Evolutionary conservation across 371 early-diverging fungal genomes (phyloP).

Genomic region (Zychaea mexicana): DNA sequence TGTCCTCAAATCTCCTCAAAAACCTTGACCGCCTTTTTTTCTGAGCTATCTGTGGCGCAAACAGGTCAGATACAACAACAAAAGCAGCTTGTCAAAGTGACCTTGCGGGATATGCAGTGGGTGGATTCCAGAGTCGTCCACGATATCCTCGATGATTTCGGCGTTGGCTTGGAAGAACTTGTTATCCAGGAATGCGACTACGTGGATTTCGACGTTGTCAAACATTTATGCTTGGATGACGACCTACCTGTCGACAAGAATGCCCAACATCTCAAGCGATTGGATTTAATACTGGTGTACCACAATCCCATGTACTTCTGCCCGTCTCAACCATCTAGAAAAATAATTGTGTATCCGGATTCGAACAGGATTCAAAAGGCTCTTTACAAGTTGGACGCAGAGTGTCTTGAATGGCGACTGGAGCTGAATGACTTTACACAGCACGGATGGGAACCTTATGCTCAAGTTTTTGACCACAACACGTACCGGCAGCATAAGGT

Average conservation of each 20-base stretch:
- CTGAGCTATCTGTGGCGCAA: neutral
- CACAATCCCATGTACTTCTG: neutral
- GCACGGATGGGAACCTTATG: neutral
- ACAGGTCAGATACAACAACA: too few species aligned
- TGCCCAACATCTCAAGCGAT: neutral
- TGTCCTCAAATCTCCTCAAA: neutral
- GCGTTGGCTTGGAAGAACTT: neutral
- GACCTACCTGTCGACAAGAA: too few species aligned
- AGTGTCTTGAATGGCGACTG: neutral
- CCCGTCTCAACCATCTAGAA: too few species aligned
- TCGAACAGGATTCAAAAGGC: neutral
- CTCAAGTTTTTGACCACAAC: neutral
- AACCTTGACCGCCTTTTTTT: neutral
- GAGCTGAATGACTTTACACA: neutral
- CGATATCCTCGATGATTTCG: neutral
- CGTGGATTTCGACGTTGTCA: neutral
- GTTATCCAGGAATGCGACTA: neutral
- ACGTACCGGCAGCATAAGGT: neutral
- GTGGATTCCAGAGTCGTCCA: neutral
- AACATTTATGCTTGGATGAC: too few species aligned
- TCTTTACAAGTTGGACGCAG: neutral
- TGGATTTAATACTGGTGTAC: neutral
- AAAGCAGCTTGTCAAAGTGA: neutral
- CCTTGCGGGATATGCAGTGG: neutral
- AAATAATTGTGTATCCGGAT: neutral